Conservation (phyloP, 371 early-diverging fungal species). For the Mortierella sp. region DNA sequence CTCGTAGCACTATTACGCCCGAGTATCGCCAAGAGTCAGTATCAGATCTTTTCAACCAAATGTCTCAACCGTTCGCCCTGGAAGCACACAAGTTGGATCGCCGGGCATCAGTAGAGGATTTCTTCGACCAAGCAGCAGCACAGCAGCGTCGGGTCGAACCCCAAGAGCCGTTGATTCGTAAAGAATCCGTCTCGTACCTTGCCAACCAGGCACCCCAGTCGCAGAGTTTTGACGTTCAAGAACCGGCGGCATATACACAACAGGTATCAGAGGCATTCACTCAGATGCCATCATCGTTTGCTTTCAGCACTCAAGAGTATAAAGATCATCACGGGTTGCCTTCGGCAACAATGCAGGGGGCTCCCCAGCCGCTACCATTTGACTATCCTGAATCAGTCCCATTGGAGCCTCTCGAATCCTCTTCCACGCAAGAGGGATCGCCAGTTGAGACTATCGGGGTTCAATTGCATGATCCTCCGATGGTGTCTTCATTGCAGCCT, state of each 20-base stretch:
- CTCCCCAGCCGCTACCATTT: background rate
- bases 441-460: background rate
- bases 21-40: background rate
- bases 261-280: background rate
- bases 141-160: background rate
- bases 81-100: background rate
- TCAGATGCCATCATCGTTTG: background rate
- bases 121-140: background rate
- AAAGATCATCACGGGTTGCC: background rate
- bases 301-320: background rate
- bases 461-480: background rate
- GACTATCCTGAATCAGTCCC: background rate
- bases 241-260: background rate
- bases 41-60: background rate
- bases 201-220: background rate
- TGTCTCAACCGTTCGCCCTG: background rate
- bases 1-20: background rate
- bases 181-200: background rate
- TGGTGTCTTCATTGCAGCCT: background rate
- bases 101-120: background rate
- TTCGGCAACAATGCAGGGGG: background rate
- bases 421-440: background rate
- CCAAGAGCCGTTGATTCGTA: background rate
- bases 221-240: background rate
- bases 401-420: background rate